Conservation (phyloP, 768 basidiomycete species). For the Boletus insuetus region DNA sequence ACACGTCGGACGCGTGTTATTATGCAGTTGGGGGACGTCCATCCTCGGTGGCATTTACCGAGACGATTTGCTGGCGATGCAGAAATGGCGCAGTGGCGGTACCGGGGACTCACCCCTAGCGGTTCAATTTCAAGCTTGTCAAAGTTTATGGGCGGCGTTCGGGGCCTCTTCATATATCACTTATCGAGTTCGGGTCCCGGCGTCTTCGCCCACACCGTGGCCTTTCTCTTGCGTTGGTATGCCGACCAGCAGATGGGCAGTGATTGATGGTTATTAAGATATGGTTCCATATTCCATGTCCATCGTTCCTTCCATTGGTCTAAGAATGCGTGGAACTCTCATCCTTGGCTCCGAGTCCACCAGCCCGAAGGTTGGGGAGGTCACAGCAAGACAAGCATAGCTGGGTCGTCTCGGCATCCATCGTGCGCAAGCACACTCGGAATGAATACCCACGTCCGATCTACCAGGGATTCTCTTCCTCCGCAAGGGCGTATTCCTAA, state of each 20-base stretch:
- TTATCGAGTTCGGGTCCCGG: neutral
- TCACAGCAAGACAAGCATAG: neutral
- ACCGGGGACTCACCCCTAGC: neutral
- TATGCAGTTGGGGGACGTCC: neutral
- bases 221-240: neutral
- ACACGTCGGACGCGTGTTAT: neutral
- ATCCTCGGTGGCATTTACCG: neutral
- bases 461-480: neutral
- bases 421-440: too few species aligned
- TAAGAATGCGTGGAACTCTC: neutral
- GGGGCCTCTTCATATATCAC: neutral
- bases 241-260: neutral
- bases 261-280: neutral
- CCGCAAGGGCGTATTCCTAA: neutral
- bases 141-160: neutral
- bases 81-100: neutral
- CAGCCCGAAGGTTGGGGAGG: neutral
- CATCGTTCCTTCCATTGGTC: slow-evolving; percentile 1
- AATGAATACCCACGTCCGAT: neutral
- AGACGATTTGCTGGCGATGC: neutral
- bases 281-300: neutral
- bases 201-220: neutral
- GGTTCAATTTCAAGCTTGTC: neutral
- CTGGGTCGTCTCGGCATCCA: neutral
- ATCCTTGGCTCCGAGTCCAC: neutral